Conservation (phyloP, 2,329 filamentous ascomycete genomes). For the Stemphylium vesicarium region DNA sequence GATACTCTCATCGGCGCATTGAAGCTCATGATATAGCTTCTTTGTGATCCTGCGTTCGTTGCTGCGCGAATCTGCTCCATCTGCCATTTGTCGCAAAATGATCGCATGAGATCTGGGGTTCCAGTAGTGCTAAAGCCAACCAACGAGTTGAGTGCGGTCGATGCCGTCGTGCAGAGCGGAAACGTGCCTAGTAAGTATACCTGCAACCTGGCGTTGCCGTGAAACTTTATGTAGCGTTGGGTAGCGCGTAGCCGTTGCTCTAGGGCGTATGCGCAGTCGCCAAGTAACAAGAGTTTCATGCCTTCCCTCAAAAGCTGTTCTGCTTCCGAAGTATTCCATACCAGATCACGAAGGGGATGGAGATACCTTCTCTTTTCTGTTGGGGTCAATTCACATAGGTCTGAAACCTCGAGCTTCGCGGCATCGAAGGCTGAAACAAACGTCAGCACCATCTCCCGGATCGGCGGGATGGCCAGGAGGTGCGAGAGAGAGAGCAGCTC, state of each 20-base stretch:
- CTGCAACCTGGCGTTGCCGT: not conserved
- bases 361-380: not conserved
- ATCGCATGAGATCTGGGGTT: not conserved
- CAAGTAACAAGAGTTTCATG: not conserved
- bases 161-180: not conserved
- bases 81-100: not conserved
- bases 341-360: not conserved
- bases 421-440: not conserved
- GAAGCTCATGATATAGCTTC: slow-evolving; percentile 3
- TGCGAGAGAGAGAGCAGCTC: not conserved
- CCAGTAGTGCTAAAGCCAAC: not conserved
- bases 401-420: not conserved
- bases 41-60: not conserved
- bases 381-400: not conserved
- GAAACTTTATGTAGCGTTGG: not conserved
- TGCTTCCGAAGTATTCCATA: not conserved
- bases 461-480: not conserved
- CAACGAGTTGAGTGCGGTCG: not conserved
- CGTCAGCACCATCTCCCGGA: not conserved
- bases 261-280: not conserved
- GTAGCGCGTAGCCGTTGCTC: not conserved
- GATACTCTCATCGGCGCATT: not conserved
- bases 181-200: not conserved
- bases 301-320: not conserved
- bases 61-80: not conserved